Percentiles rank a stretch among this genome's conserved stretches.
These are phyloP conservation scores for Sarocladiaceae sp. DNA, from an alignment of 2,329 filamentous ascomycete species.

Conservation along the genomic window DNA sequence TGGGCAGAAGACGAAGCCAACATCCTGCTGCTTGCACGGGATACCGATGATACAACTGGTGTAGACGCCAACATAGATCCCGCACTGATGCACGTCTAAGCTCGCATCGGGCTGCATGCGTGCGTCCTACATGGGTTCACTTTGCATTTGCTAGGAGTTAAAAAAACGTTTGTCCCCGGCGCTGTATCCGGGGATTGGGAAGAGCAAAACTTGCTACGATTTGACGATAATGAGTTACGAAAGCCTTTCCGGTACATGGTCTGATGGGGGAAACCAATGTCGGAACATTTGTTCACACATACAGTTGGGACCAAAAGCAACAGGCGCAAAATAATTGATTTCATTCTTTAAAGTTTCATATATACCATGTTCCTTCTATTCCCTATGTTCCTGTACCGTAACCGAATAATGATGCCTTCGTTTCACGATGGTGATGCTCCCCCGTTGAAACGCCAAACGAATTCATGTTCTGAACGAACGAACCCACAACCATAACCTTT, in stretches of 20 bases:
- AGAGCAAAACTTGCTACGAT: not conserved
- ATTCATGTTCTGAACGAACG: not conserved
- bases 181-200: not conserved
- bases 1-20: constrained; percentile 39
- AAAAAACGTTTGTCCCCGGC: no score
- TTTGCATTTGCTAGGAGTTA: no score
- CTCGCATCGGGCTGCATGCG: not conserved
- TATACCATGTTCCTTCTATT: not conserved
- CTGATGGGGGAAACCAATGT: no score
- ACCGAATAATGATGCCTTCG: not conserved
- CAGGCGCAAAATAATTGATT: no score
- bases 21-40: constrained; percentile 32
- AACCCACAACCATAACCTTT: not conserved
- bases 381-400: not conserved
- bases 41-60: no score
- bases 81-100: constrained; percentile 17
- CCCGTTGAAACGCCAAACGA: not conserved
- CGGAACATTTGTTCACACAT: no score
- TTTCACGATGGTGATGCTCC: not conserved
- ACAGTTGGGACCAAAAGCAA: no score
- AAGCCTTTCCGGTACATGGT: no score
- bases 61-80: constrained; percentile 24
- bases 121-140: no score
- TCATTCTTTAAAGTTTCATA: not conserved
- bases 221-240: constrained; percentile 41